These are phyloP conservation scores for Schizothecium vesticola DNA, from an alignment of 495 filamentous ascomycete species.

Conservation along the genomic window DNA sequence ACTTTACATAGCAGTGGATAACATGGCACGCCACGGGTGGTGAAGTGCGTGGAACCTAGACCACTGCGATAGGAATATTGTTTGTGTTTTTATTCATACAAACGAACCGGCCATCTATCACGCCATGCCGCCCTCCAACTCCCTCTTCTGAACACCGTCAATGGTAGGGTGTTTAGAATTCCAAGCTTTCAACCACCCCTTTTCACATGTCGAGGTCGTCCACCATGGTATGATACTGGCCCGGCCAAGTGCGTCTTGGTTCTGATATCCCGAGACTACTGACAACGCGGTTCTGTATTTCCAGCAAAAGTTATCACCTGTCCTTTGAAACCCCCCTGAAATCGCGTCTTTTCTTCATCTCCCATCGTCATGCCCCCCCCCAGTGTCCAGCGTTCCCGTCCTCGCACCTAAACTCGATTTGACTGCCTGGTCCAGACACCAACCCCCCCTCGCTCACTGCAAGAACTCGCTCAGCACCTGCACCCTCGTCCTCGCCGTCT, in stretches of 20 bases:
- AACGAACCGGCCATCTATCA: too few relatives aligned
- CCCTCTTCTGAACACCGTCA: too few relatives aligned
- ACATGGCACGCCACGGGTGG: too few relatives aligned
- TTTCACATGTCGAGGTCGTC: background rate
- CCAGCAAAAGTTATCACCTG: background rate
- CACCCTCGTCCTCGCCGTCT: slow-evolving; percentile 52
- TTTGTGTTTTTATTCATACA: too few relatives aligned
- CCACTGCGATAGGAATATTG: too few relatives aligned
- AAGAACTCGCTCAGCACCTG: slow-evolving; percentile 52
- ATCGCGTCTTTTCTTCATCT: background rate
- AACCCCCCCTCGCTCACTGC: background rate
- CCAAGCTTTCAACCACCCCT: background rate
- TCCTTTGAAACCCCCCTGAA: background rate
- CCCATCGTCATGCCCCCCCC: background rate
- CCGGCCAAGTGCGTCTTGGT: background rate
- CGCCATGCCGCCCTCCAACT: too few relatives aligned
- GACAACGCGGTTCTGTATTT: background rate
- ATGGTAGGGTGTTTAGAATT: too few relatives aligned
- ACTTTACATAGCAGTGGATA: background rate
- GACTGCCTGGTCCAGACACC: background rate
- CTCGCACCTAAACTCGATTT: background rate
- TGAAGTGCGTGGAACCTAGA: too few relatives aligned
- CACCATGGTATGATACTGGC: background rate
- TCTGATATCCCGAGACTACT: background rate
- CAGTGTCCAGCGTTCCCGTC: background rate